Percentiles rank a stretch among this genome's conserved stretches.
Evolutionary conservation across 2,329 filamentous ascomycete species (phyloP).

Genomic region (Chrysosporium keratinophilum): DNA sequence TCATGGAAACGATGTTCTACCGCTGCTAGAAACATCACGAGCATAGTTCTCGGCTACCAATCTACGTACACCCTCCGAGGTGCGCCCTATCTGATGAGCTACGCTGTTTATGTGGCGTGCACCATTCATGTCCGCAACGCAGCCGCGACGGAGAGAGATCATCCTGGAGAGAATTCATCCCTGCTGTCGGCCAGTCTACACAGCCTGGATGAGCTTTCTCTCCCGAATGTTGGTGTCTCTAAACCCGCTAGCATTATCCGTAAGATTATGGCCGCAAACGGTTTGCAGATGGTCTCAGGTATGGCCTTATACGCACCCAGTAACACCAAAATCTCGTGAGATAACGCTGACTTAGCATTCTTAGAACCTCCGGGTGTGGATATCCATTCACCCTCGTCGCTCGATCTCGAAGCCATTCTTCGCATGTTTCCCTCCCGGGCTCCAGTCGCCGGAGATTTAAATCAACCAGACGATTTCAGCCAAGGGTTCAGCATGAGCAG

Average conservation of each 20-base stretch:
- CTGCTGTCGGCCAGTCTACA: slow-evolving; percentile 23
- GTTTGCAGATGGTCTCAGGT: slow-evolving; percentile 16
- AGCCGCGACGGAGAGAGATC: slow-evolving; percentile 20
- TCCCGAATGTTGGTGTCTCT: slow-evolving; percentile 16
- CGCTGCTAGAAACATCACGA: slow-evolving; percentile 30
- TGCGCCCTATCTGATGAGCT: slow-evolving; percentile 36
- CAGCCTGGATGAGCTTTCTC: slow-evolving; percentile 26
- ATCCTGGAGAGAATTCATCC: slow-evolving; percentile 20
- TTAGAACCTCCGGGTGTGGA: slow-evolving; percentile 12
- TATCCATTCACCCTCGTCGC: slow-evolving; percentile 14
- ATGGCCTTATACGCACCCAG: background rate
- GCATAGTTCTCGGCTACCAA: slow-evolving; percentile 29
- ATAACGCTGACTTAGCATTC: background rate
- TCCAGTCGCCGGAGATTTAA: slow-evolving; percentile 5
- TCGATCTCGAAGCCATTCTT: slow-evolving; percentile 17
- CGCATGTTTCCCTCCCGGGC: slow-evolving; percentile 17
- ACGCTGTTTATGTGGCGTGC: slow-evolving; percentile 36
- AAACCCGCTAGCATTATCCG: slow-evolving; percentile 17
- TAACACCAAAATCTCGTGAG: background rate
- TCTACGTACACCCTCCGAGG: slow-evolving; percentile 32
- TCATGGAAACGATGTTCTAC: slow-evolving; percentile 28
- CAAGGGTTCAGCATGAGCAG: slow-evolving; percentile 7
- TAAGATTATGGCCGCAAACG: slow-evolving; percentile 17
- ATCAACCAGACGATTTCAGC: slow-evolving; percentile 13
- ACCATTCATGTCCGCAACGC: slow-evolving; percentile 35